A percentile compares a stretch with the other conserved stretches of the same genome.
These are phyloP conservation scores for Aureobasidium mangrovei DNA, from an alignment of 2,329 filamentous ascomycete genomes.

Conservation along the genomic window DNA sequence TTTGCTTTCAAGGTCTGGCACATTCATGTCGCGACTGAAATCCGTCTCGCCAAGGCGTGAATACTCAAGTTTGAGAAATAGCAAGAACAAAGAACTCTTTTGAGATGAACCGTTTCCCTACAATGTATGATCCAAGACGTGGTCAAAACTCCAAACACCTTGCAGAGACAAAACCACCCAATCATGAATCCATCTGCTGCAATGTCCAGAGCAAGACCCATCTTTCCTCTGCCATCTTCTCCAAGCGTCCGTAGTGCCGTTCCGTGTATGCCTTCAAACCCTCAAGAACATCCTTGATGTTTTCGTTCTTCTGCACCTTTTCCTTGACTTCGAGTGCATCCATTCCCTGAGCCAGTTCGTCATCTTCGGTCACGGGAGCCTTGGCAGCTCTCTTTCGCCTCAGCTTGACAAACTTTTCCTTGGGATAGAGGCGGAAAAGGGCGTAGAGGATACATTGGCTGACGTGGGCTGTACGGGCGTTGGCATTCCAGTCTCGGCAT, in stretches of 20 bases:
- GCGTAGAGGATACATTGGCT: slow-evolving; percentile 78
- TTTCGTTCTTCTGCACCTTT: slow-evolving; percentile 43
- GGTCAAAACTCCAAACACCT: slow-evolving; percentile 8
- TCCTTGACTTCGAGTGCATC: slow-evolving; percentile 23
- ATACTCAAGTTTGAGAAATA: background rate
- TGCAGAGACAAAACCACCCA: slow-evolving; percentile 6
- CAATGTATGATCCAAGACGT: slow-evolving; percentile 4
- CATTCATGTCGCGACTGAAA: too few relatives aligned
- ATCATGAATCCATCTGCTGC: slow-evolving; percentile 69
- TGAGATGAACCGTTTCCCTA: slow-evolving; percentile 1
- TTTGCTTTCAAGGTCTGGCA: too few relatives aligned
- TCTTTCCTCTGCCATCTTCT: slow-evolving; percentile 88
- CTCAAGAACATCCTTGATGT: slow-evolving; percentile 74
- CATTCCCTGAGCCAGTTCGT: slow-evolving; percentile 22
- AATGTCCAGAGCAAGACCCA: slow-evolving; percentile 91
- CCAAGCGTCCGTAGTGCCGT: slow-evolving; percentile 79
- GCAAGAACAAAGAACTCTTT: background rate
- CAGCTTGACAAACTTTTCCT: slow-evolving; percentile 56
- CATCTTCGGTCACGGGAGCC: slow-evolving; percentile 18
- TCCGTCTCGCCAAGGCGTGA: too few relatives aligned
- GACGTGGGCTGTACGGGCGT: slow-evolving; percentile 74
- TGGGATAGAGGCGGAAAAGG: slow-evolving; percentile 72
- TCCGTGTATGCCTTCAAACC: slow-evolving; percentile 88
- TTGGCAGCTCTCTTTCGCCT: slow-evolving; percentile 22
- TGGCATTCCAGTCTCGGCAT: slow-evolving; percentile 94